Conservation (phyloP, 805 yeast species). For the Hanseniaspora pseudoguilliermondii region DNA sequence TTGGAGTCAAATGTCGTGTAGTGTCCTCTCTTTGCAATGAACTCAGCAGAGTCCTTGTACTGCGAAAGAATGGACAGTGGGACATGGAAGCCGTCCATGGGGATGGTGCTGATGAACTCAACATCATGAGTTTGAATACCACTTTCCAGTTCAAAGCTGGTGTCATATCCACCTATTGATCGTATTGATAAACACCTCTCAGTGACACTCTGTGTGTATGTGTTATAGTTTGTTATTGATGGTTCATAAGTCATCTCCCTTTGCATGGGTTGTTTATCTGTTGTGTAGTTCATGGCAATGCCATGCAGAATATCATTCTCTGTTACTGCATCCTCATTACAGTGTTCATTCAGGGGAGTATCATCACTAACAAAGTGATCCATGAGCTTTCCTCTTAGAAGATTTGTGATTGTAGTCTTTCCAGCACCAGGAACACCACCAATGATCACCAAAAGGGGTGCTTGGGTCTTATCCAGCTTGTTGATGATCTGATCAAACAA, state of each 20-base stretch:
- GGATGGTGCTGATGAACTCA: conserved; percentile 30
- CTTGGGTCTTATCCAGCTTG: neutral
- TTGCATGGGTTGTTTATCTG: too few species aligned
- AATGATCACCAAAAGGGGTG: conserved; percentile 34
- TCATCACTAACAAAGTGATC: neutral
- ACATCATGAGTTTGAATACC: neutral
- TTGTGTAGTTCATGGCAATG: neutral
- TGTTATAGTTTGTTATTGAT: conserved; percentile 20
- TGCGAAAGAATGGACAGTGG: conserved; percentile 36
- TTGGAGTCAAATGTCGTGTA: conserved; percentile 71
- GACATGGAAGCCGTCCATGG: conserved; percentile 73
- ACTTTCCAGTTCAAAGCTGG: neutral
- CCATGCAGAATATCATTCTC: neutral
- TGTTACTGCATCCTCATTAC: neutral
- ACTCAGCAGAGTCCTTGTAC: conserved; percentile 44
- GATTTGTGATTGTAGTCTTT: conserved; percentile 51
- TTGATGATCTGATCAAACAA: neutral
- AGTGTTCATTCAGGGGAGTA: neutral
- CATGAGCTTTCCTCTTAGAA: conserved; percentile 34
- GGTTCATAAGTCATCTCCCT: neutral
- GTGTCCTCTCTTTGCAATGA: conserved; percentile 62
- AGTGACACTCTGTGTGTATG: conserved; percentile 6
- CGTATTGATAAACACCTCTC: neutral
- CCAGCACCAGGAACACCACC: conserved; percentile 84
- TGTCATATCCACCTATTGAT: conserved; percentile 14